phyloP scores from a whole-genome alignment of 371 early-diverging fungal species.

The Capniomyces stellatus region DNA sequence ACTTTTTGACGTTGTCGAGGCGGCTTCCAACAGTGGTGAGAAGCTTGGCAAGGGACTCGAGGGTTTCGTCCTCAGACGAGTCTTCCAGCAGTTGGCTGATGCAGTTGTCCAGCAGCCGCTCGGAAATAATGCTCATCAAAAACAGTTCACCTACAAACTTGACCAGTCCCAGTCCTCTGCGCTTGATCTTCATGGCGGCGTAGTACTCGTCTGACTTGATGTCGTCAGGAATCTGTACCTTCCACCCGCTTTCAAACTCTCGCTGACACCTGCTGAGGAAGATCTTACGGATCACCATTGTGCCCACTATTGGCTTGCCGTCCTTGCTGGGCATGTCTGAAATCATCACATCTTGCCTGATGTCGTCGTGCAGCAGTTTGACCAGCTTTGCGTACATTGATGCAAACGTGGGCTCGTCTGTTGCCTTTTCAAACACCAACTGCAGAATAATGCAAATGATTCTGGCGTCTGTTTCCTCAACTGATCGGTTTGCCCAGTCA shows the following conservation, averaged over 20 bases:
- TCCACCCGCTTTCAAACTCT: slow-evolving; percentile 73
- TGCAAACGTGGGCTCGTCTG: slow-evolving; percentile 81
- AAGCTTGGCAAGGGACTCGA: slow-evolving; percentile 80
- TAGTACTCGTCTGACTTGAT: slow-evolving; percentile 39
- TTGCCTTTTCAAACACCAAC: slow-evolving; percentile 82
- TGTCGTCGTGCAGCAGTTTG: slow-evolving; percentile 38
- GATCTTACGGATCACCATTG: slow-evolving; percentile 69
- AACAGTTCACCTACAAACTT: slow-evolving; percentile 89
- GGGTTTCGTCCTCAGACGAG: slow-evolving; percentile 67
- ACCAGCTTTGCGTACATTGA: slow-evolving; percentile 80
- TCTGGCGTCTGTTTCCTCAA: slow-evolving; percentile 42
- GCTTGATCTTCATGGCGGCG: slow-evolving; percentile 75
- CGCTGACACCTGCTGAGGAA: slow-evolving; percentile 79
- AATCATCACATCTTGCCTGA: slow-evolving; percentile 34
- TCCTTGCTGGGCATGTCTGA: slow-evolving; percentile 28
- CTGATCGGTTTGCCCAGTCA: slow-evolving; percentile 48
- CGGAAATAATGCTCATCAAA: slow-evolving; percentile 68
- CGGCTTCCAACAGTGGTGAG: slow-evolving; percentile 67
- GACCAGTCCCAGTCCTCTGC: slow-evolving; percentile 82
- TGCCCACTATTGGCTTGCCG: slow-evolving; percentile 36
- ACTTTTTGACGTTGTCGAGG: slow-evolving; percentile 31
- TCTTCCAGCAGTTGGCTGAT: slow-evolving; percentile 52
- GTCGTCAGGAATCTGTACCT: slow-evolving; percentile 28
- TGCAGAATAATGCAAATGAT: slow-evolving; percentile 60
- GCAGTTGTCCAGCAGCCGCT: slow-evolving; percentile 81